A percentile compares a stretch with the other conserved stretches of the same genome.
These are phyloP conservation scores for Picochlorum sp. DNA, from an alignment of 139 green algal genomes.

Conservation along the genomic window DNA sequence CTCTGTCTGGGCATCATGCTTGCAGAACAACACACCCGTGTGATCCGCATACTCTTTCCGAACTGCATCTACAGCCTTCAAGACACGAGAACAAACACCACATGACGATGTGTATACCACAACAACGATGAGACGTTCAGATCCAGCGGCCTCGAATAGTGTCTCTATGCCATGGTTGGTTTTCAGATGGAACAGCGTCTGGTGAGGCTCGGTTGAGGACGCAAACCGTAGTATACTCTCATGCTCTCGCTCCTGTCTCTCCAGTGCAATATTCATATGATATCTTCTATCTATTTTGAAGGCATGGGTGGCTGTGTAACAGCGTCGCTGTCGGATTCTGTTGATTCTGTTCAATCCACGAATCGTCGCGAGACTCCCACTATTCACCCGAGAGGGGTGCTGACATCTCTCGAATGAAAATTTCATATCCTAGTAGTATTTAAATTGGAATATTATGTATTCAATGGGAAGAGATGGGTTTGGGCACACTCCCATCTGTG, in stretches of 20 bases:
- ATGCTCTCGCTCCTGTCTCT: constrained; percentile 26
- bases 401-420: no score
- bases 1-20: constrained; percentile 26
- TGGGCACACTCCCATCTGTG: no score
- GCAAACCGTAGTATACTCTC: no score
- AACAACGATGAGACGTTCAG: constrained; percentile 12
- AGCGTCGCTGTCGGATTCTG: neutral
- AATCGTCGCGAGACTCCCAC: no score
- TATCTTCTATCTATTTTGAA: constrained; percentile 23
- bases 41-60: constrained; percentile 9
- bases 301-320: neutral
- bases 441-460: no score
- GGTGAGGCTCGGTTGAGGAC: no score
- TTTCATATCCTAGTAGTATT: no score
- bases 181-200: constrained; percentile 4
- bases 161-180: constrained; percentile 21
- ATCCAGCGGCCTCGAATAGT: no score
- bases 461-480: no score
- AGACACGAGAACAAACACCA: constrained; percentile 23
- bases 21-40: constrained; percentile 19
- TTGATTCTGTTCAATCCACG: no score
- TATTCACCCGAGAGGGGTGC: no score
- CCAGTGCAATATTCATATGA: constrained; percentile 33
- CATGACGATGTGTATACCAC: constrained; percentile 18
- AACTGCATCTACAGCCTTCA: constrained; percentile 6